These are phyloP conservation scores for Arachnopeziza araneosa DNA, from an alignment of 2,329 filamentous ascomycete species.

Conservation along the genomic window DNA sequence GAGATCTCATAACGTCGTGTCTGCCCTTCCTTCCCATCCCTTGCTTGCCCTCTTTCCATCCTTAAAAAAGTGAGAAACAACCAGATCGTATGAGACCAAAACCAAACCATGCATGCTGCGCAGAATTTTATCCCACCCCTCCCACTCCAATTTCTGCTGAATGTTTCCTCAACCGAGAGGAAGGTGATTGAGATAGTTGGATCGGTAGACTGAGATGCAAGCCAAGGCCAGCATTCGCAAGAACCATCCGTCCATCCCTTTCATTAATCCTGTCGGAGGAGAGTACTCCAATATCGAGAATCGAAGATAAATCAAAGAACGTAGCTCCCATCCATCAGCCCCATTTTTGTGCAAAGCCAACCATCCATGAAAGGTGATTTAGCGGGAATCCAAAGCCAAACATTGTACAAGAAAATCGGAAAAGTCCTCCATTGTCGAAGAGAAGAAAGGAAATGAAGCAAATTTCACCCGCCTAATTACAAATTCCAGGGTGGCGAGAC, in stretches of 20 bases:
- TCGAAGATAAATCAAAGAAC: not conserved
- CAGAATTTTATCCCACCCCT: not conserved
- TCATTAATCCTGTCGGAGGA: not conserved
- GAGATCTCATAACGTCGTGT: not conserved
- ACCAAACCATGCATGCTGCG: not conserved
- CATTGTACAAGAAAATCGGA: constrained; percentile 33
- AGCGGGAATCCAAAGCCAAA: constrained; percentile 21
- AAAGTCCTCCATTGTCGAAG: constrained; percentile 11
- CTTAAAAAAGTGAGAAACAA: not conserved
- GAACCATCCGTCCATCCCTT: not conserved
- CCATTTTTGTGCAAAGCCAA: constrained; percentile 29
- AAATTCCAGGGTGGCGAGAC: constrained; percentile 30
- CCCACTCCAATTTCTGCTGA: not conserved
- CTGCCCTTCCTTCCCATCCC: not conserved
- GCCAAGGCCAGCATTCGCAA: not conserved
- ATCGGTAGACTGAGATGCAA: not conserved
- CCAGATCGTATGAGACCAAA: not conserved
- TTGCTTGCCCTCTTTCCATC: no score
- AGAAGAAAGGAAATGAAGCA: constrained; percentile 28
- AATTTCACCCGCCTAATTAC: constrained; percentile 29
- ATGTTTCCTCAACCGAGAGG: not conserved
- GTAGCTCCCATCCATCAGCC: constrained; percentile 11
- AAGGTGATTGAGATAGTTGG: not conserved
- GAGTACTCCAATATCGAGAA: not conserved
- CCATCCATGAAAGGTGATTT: constrained; percentile 16